A percentile compares a stretch with the other conserved stretches of the same genome.
Evolutionary conservation across 495 filamentous ascomycete genomes (phyloP).

Genomic region (Penicillium waksmanii): DNA sequence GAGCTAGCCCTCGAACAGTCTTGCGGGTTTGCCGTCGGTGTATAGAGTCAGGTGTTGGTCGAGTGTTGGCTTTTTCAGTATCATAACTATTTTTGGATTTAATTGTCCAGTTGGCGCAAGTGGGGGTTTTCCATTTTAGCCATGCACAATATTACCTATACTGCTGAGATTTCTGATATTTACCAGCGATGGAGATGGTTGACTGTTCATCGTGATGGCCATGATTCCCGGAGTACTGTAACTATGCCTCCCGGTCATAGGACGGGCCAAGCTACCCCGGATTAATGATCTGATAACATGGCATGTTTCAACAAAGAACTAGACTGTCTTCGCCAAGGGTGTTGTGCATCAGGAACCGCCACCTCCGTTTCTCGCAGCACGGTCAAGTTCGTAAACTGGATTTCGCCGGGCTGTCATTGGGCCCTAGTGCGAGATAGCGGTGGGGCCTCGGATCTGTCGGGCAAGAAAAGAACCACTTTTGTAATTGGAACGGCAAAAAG

Average conservation of each 20-base stretch:
- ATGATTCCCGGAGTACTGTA: no score
- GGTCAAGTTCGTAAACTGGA: conserved; percentile 1
- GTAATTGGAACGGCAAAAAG: not conserved
- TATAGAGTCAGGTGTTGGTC: not conserved
- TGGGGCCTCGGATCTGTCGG: conserved; percentile 14
- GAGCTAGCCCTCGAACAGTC: not conserved
- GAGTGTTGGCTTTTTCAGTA: not conserved
- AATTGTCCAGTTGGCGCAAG: not conserved
- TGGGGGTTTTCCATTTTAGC: not conserved
- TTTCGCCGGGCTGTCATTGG: conserved; percentile 8
- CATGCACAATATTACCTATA: no score
- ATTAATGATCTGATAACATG: conserved; percentile 1
- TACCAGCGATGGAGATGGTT: no score
- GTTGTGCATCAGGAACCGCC: conserved; percentile 5
- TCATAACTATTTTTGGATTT: not conserved
- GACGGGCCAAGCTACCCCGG: not conserved
- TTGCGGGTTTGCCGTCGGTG: not conserved
- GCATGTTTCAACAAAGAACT: conserved; percentile 3
- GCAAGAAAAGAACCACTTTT: conserved; percentile 10
- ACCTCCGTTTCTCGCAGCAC: not conserved
- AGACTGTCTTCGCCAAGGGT: not conserved
- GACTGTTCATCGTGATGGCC: no score
- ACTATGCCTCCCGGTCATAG: no score
- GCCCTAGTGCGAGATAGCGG: conserved; percentile 4
- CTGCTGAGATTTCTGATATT: no score